These are phyloP conservation scores for Pinguiococcus pyrenoidosus DNA, from an alignment of 108 stramenopile species.

Conservation along the genomic window DNA sequence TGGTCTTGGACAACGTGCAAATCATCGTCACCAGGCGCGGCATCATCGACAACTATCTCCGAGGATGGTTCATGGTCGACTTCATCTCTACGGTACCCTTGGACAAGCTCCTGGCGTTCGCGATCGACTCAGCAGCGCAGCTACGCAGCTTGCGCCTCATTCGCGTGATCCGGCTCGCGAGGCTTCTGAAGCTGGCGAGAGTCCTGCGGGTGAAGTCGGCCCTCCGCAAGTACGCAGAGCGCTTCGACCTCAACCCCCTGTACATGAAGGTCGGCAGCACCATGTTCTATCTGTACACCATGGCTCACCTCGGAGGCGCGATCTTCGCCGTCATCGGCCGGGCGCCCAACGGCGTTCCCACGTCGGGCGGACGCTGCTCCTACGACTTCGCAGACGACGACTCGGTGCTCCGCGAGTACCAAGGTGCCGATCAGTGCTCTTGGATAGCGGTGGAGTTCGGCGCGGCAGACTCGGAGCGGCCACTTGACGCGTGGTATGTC, in stretches of 20 bases:
- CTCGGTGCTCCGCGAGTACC: neutral
- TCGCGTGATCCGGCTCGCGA: conserved; percentile 25
- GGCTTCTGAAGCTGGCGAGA: conserved; percentile 25
- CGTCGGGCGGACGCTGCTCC: neutral
- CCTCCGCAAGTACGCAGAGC: neutral
- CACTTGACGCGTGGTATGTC: conserved; percentile 3
- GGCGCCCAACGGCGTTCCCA: neutral
- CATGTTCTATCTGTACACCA: neutral
- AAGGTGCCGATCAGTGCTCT: neutral
- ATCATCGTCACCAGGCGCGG: neutral
- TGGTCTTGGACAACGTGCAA: conserved; percentile 18
- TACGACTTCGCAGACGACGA: neutral
- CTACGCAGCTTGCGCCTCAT: conserved; percentile 30
- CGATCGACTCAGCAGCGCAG: neutral
- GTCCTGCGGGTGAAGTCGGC: neutral
- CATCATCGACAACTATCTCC: conserved; percentile 19
- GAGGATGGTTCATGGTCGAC: conserved; percentile 34
- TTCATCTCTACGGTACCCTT: conserved; percentile 33
- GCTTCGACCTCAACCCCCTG: neutral
- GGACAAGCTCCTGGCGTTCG: conserved; percentile 6
- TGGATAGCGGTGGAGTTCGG: conserved; percentile 1
- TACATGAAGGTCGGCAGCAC: neutral
- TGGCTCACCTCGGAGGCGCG: neutral
- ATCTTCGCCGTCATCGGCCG: neutral
- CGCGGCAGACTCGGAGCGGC: neutral